These are phyloP conservation scores for Cotoneaster glaucophyllus DNA, from an alignment of 306 rosid genomes.

Conservation along the genomic window DNA sequence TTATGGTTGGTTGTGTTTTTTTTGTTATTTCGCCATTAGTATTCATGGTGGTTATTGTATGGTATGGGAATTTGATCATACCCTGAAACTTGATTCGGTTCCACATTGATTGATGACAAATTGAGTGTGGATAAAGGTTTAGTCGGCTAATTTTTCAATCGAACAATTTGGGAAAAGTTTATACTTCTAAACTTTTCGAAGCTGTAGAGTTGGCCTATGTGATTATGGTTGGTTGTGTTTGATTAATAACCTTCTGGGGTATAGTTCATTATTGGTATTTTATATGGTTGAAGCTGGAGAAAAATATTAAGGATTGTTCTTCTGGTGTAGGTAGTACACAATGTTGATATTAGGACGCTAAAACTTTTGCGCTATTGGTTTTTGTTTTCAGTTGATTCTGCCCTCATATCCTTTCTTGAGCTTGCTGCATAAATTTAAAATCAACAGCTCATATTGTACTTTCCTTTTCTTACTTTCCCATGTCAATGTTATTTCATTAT, in stretches of 20 bases:
- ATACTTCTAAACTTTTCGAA: not conserved
- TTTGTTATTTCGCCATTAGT: not conserved
- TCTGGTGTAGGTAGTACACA: not conserved
- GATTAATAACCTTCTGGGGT: not conserved
- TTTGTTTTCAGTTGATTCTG: not conserved
- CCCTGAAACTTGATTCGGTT: not conserved
- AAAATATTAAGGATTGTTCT: not conserved
- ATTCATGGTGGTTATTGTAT: not conserved
- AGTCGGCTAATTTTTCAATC: not conserved
- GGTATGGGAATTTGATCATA: not conserved
- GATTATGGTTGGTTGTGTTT: not conserved
- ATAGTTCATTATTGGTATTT: not conserved
- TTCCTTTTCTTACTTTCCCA: not conserved
- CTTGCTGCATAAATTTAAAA: not conserved
- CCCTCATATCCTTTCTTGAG: not conserved
- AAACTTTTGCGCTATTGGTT: not conserved
- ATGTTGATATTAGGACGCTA: not conserved
- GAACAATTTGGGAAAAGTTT: not conserved
- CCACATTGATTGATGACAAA: not conserved
- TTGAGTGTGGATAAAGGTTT: not conserved
- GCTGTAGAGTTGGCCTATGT: not conserved
- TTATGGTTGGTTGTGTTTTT: not conserved
- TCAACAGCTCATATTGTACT: not conserved
- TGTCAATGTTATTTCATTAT: not conserved
- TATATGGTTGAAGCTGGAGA: not conserved